These are phyloP conservation scores for Wickerhamiella australiensis DNA, from an alignment of 805 yeast species.

Conservation along the genomic window DNA sequence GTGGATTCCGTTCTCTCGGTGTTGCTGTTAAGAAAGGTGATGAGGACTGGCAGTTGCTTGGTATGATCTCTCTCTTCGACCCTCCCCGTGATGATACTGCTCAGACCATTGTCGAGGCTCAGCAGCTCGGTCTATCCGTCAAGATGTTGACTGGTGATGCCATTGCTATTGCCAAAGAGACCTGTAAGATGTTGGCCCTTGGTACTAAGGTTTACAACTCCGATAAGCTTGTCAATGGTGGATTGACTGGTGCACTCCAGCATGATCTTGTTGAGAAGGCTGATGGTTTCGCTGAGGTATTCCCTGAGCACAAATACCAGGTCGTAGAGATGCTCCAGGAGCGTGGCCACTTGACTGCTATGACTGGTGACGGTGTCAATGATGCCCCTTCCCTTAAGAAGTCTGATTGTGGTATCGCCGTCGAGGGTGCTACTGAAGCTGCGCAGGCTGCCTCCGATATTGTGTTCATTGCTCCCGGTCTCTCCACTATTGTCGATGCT, in stretches of 20 bases:
- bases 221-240: conserved; percentile 90
- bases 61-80: conserved; percentile 98
- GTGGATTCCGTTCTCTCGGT: conserved; percentile 98
- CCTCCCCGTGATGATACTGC: conserved; percentile 99
- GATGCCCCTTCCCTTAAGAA: conserved; percentile 96
- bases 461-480: conserved; percentile 91
- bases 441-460: conserved; percentile 96
- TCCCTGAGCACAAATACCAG: conserved; percentile 95
- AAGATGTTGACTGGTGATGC: conserved; percentile 99
- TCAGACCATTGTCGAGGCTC: conserved; percentile 85
- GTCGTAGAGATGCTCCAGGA: conserved; percentile 91
- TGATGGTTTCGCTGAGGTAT: conserved; percentile 97
- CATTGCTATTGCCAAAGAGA: conserved; percentile 97
- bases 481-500: conserved; percentile 88
- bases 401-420: conserved; percentile 95
- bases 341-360: conserved; percentile 95
- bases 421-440: conserved; percentile 96
- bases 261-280: conserved; percentile 96
- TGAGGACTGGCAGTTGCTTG: conserved; percentile 96
- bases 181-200: conserved; percentile 93
- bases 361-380: conserved; percentile 99
- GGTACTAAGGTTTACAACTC: conserved; percentile 96
- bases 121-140: conserved; percentile 83
- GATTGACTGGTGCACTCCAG: conserved; percentile 95
- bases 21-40: conserved; percentile 98